phyloP scores from a whole-genome alignment of 805 yeast species.

The Myxozyma monticola region DNA sequence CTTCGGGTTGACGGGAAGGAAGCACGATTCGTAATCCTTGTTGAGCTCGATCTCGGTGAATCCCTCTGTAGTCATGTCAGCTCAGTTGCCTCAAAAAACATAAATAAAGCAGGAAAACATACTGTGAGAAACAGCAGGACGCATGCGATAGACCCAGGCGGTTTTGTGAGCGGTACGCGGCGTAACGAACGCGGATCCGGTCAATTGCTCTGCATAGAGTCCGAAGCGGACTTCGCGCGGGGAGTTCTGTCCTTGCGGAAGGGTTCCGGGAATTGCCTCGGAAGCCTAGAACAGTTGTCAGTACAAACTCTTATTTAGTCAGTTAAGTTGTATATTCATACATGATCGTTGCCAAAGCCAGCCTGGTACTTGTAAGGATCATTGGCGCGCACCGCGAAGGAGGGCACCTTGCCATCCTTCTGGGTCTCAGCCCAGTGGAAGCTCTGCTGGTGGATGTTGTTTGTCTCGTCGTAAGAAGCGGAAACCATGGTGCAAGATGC shows the following conservation, averaged over 20 bases:
- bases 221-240: conserved; percentile 24
- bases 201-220: conserved; percentile 36
- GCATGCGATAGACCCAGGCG: conserved; percentile 18
- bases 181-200: conserved; percentile 35
- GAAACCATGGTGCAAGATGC: conserved; percentile 7
- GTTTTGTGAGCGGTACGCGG: conserved; percentile 9
- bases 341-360: conserved; percentile 8
- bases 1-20: conserved; percentile 17
- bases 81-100: not conserved
- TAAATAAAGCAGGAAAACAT: not conserved
- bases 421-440: conserved; percentile 18
- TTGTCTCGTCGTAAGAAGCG: not conserved
- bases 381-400: conserved; percentile 10
- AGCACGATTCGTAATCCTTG: conserved; percentile 20
- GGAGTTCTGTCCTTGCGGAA: conserved; percentile 16
- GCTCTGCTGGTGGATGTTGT: conserved; percentile 5
- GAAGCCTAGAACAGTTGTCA: no score
- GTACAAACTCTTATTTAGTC: no score
- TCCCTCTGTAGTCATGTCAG: conserved; percentile 5
- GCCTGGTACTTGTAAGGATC: conserved; percentile 8
- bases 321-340: no score
- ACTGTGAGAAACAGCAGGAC: conserved; percentile 16
- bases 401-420: conserved; percentile 9
- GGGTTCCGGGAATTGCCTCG: conserved; percentile 14
- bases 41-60: conserved; percentile 13